Conservation (phyloP, 2,329 filamentous ascomycete species). For the Lecanicillium sp. region DNA sequence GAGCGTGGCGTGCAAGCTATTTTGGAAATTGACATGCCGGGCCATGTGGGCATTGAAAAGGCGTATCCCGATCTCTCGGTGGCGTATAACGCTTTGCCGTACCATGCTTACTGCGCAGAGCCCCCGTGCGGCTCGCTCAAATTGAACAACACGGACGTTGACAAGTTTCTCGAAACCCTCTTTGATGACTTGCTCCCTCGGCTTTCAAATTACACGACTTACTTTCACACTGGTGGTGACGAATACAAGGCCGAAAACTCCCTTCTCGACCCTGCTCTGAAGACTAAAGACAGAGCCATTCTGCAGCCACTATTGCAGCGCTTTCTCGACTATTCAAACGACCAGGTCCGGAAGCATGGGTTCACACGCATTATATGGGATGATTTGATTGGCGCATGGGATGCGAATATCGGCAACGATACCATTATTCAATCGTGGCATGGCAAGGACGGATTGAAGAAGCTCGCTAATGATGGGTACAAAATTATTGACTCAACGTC, state of each 20-base stretch:
- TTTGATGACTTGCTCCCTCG: constrained; percentile 72
- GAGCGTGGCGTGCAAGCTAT: constrained; percentile 62
- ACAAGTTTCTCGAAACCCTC: constrained; percentile 62
- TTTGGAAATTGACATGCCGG: constrained; percentile 74
- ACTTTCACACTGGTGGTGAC: constrained; percentile 85
- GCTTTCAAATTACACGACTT: constrained; percentile 55
- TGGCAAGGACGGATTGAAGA: constrained; percentile 50
- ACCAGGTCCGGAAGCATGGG: constrained; percentile 52
- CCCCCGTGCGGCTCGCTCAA: constrained; percentile 64
- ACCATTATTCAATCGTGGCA: constrained; percentile 76
- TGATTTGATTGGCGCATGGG: constrained; percentile 74
- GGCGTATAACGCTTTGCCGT: constrained; percentile 50
- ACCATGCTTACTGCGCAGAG: constrained; percentile 51
- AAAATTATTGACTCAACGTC: constrained; percentile 69
- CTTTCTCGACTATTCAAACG: constrained; percentile 65
- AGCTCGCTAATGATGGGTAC: constrained; percentile 54
- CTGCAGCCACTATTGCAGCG: constrained; percentile 69
- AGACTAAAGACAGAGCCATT: constrained; percentile 54
- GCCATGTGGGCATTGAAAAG: constrained; percentile 63
- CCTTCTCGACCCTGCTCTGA: constrained; percentile 62
- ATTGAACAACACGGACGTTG: constrained; percentile 63
- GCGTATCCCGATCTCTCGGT: constrained; percentile 65
- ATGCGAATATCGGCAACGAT: constrained; percentile 61
- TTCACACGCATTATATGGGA: constrained; percentile 79
- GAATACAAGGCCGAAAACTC: constrained; percentile 76